These are phyloP conservation scores for Starmera stellimalicola DNA, from an alignment of 1,139 yeast species.

Conservation along the genomic window DNA sequence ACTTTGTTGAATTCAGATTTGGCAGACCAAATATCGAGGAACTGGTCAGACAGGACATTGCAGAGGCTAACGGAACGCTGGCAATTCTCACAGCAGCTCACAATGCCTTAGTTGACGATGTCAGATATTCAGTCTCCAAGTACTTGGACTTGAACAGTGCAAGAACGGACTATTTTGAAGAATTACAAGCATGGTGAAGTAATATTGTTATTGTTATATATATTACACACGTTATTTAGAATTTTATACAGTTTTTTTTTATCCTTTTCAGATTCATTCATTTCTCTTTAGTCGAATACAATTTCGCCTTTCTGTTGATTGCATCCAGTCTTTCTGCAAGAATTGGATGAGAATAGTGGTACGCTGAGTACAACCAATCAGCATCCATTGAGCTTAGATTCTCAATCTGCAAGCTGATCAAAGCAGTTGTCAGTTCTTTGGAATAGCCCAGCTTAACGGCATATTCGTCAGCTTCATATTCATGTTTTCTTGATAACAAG, in stretches of 20 bases:
- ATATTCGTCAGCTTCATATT: slow-evolving; percentile 86
- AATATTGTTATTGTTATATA: not conserved
- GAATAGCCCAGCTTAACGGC: slow-evolving; percentile 71
- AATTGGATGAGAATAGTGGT: slow-evolving; percentile 86
- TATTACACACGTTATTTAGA: not conserved
- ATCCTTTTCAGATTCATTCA: slow-evolving; percentile 1
- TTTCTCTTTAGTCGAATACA: slow-evolving; percentile 12
- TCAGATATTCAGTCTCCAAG: slow-evolving; percentile 26
- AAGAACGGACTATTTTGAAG: slow-evolving; percentile 18
- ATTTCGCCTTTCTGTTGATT: slow-evolving; percentile 29
- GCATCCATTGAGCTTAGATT: slow-evolving; percentile 80
- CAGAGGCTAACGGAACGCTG: slow-evolving; percentile 30
- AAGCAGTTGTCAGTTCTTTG: slow-evolving; percentile 57
- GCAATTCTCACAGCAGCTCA: slow-evolving; percentile 44
- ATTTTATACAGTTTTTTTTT: too few species aligned
- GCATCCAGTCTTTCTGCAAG: slow-evolving; percentile 80
- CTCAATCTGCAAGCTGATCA: slow-evolving; percentile 67
- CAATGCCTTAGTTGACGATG: slow-evolving; percentile 42
- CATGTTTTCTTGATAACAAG: slow-evolving; percentile 71
- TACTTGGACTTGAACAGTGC: slow-evolving; percentile 10
- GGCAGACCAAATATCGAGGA: slow-evolving; percentile 39
- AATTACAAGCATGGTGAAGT: slow-evolving; percentile 17
- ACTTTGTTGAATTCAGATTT: slow-evolving; percentile 31
- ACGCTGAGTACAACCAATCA: slow-evolving; percentile 82
- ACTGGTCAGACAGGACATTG: slow-evolving; percentile 28